Evolutionary conservation across 768 basidiomycete species (phyloP).

Genomic region (Scleroderma bovista): DNA sequence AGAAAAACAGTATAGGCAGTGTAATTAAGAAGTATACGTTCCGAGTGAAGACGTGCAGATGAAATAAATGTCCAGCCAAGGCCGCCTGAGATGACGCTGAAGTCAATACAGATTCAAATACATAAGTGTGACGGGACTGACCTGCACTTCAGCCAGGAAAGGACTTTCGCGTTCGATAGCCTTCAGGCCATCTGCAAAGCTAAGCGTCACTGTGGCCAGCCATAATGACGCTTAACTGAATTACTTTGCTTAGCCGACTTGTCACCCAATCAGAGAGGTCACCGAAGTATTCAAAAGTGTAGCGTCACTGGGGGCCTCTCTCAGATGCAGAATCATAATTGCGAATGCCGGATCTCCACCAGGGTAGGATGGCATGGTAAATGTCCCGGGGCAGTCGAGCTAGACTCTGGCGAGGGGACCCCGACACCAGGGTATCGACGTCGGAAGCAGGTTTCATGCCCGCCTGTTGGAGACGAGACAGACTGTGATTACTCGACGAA

Average conservation of each 20-base stretch:
- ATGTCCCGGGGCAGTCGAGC: conserved; percentile 40
- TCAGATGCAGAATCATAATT: conserved; percentile 47
- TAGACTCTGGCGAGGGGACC: too few species aligned
- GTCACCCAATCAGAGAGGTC: too few species aligned
- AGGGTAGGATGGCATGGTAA: conserved; percentile 57
- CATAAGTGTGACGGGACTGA: neutral
- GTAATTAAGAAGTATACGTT: conserved; percentile 87
- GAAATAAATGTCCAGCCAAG: conserved; percentile 76
- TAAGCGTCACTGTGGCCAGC: too few species aligned
- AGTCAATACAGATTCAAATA: conserved; percentile 4
- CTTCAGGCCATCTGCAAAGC: too few species aligned
- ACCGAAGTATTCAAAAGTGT: too few species aligned
- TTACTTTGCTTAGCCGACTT: too few species aligned
- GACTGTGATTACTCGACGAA: too few species aligned
- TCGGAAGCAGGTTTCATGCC: too few species aligned
- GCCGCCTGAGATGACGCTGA: conserved; percentile 48
- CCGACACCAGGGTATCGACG: too few species aligned
- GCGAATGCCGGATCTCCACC: conserved; percentile 63
- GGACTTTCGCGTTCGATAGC: conserved; percentile 54
- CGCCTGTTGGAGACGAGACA: neutral
- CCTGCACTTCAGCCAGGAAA: conserved; percentile 63
- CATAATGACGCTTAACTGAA: too few species aligned
- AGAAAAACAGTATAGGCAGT: conserved; percentile 84
- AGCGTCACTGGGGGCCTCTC: too few species aligned
- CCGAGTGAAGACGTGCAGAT: conserved; percentile 76